phyloP scores from a whole-genome alignment of 83 land plant genomes.

The Diphasiastrum complanatum region DNA sequence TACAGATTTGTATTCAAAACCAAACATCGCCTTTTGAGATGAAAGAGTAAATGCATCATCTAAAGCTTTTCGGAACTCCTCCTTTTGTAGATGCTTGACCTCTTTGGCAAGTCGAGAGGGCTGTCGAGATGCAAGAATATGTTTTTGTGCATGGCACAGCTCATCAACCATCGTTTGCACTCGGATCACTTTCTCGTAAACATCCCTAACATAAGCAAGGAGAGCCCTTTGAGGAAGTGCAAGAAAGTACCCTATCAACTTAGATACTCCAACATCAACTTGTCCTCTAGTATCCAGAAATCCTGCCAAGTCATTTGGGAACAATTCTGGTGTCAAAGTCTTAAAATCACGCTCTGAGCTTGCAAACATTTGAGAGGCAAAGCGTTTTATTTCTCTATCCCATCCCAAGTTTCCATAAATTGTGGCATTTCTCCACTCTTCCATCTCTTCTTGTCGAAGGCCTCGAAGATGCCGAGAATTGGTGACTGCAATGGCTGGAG shows the following conservation, averaged over 20 bases:
- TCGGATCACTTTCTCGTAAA: not conserved
- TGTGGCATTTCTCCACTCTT: constrained; percentile 1
- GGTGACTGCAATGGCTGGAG: constrained; percentile 2
- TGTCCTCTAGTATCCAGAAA: not conserved
- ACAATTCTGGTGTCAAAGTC: not conserved
- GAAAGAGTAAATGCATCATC: not conserved
- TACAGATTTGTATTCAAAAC: too few relatives aligned
- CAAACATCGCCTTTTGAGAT: not conserved
- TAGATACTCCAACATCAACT: constrained; percentile 1
- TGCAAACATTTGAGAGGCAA: not conserved
- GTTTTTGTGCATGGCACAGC: not conserved
- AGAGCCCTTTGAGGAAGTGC: constrained; percentile 4
- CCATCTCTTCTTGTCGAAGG: constrained; percentile 6
- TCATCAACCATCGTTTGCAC: not conserved
- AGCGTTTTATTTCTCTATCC: not conserved
- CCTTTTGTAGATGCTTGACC: not conserved
- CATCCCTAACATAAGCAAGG: not conserved
- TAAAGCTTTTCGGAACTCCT: not conserved
- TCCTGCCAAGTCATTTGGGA: constrained; percentile 15
- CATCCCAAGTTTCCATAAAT: constrained; percentile 1
- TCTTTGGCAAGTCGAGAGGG: not conserved
- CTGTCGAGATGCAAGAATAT: too few relatives aligned
- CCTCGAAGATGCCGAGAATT: constrained; percentile 4
- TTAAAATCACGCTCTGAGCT: not conserved
- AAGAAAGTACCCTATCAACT: constrained; percentile 6